Base-by-base conservation (phyloP, 306 rosid species). In the Adenanthera pavonina region DNA sequence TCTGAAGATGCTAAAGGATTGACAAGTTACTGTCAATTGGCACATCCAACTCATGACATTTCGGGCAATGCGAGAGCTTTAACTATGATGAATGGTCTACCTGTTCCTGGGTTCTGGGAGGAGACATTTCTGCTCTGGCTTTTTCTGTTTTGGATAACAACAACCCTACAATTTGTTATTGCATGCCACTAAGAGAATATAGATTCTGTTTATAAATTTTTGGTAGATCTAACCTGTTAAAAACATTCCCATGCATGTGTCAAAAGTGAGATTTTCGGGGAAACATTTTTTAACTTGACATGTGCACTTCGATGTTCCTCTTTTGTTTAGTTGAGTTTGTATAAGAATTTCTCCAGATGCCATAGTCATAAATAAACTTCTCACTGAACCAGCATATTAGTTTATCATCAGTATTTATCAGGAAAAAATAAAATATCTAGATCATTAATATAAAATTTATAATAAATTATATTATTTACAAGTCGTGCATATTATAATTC, bases 21-120 rank as follows among this genome's bases (percentile, higher is more conserved):
- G 67, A 79, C 48, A 48, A 64, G 74, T 77, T 83, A 64, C 48
- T 69, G 84, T 36, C 56, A 79, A 52, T 70, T 78, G 70, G n/a
- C 79, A 82, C 53, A 64, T 59, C 72, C 74, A 77, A 51, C 76
- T 60, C 57, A 44, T 69, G 72, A 57, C 36, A 69, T 3, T 41
- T 53, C 8, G 53, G 54, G 53, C 19, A 36, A 69, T 43, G 15
- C 48, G 0, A 43, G 52, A 41, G 52, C 52, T 68, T 60, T 64
- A 54, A 66, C 77, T 66, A 75, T 84, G 84, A 38, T 46, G 79
- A 34, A 30, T 40, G 54, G 72, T 34, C 16, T 70, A 14, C 75
- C 43, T 52, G 17, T 68, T 43, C 36, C 51, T 3, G 72, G 49
- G 49, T 67, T 40, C 33, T 1, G 9, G 40, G 30, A 9, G 51